A percentile compares a stretch with the other conserved stretches of the same genome.
phyloP scores from a whole-genome alignment of 805 yeast genomes.

The Spathaspora hagerdaliae region DNA sequence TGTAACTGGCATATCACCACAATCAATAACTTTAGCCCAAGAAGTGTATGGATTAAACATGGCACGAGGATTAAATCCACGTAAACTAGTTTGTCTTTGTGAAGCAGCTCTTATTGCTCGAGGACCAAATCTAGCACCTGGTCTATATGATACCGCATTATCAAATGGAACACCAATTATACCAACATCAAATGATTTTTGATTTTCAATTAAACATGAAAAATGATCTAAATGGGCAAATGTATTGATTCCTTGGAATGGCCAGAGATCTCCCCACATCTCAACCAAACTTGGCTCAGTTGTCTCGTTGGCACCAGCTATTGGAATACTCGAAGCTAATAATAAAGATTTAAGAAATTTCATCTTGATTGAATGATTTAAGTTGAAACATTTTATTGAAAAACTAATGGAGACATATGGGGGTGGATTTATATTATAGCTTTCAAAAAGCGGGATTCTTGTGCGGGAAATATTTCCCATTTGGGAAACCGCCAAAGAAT shows the following conservation, averaged over 20 bases:
- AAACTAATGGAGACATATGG: too few species aligned
- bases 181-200: constrained; percentile 59
- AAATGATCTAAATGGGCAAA: constrained; percentile 71
- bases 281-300: constrained; percentile 40
- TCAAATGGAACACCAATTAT: constrained; percentile 80
- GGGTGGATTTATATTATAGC: too few species aligned
- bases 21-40: constrained; percentile 50
- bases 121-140: constrained; percentile 86
- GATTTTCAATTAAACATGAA: constrained; percentile 51
- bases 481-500: too few species aligned
- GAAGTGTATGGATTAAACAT: constrained; percentile 47
- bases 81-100: constrained; percentile 61
- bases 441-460: too few species aligned
- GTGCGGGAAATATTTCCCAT: too few species aligned
- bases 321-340: neutral
- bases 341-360: neutral
- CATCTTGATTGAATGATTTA: neutral
- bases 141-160: constrained; percentile 72
- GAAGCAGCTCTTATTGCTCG: constrained; percentile 64
- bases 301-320: neutral
- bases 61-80: constrained; percentile 71
- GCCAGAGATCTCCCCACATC: constrained; percentile 75
- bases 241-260: constrained; percentile 60
- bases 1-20: constrained; percentile 56
- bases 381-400: too few species aligned